phyloP scores from a whole-genome alignment of 2,329 filamentous ascomycete genomes.

The Plectosphaerella sp. region DNA sequence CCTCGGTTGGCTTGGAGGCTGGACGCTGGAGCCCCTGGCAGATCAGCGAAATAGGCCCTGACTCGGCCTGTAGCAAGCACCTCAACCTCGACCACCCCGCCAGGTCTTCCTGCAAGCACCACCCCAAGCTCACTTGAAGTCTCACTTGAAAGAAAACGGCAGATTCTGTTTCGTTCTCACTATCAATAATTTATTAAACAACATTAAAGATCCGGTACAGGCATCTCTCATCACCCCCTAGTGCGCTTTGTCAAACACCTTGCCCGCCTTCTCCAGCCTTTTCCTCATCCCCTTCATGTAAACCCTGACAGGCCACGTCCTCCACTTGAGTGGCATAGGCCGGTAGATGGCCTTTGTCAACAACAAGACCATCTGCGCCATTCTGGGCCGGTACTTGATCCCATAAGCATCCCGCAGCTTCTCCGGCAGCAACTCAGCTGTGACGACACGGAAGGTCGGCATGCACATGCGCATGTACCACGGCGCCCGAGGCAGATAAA shows the following conservation, averaged over 20 bases:
- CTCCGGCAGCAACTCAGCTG: slow-evolving; percentile 15
- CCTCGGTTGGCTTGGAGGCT: no score
- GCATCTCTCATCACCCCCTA: no score
- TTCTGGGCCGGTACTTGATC: slow-evolving; percentile 12
- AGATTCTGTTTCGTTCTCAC: no score
- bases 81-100: no score
- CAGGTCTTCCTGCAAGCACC: no score
- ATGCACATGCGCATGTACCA: slow-evolving; percentile 13
- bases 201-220: no score
- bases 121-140: no score
- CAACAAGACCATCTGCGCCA: slow-evolving; percentile 9
- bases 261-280: slow-evolving; percentile 9
- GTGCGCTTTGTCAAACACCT: slow-evolving; percentile 13
- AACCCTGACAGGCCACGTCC: slow-evolving; percentile 14
- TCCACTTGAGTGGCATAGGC: slow-evolving; percentile 20
- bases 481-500: slow-evolving; percentile 18
- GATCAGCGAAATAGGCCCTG: no score
- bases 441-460: slow-evolving; percentile 14
- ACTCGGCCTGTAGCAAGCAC: no score
- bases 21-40: no score
- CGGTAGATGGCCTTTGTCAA: slow-evolving; percentile 23
- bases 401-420: slow-evolving; percentile 18
- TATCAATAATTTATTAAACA: no score
- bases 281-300: slow-evolving; percentile 19
- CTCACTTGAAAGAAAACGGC: no score